Percentiles rank a stretch among this genome's conserved stretches.
Evolutionary conservation across 2,329 filamentous ascomycete genomes (phyloP).

Genomic region (Colletotrichum paranaense): DNA sequence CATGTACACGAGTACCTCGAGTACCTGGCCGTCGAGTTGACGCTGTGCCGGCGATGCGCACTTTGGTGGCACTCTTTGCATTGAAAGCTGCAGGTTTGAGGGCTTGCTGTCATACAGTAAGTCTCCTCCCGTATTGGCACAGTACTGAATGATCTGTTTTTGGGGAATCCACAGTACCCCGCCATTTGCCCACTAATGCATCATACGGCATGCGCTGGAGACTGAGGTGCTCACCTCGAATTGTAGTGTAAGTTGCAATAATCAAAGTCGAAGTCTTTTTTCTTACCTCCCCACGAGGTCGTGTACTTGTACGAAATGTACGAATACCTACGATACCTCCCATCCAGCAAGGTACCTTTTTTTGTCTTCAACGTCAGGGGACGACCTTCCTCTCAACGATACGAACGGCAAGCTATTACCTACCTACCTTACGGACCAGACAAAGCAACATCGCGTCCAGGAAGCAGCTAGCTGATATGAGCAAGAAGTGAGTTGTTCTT

Average conservation of each 20-base stretch:
- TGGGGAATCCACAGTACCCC: conserved; percentile 27
- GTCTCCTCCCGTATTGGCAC: background rate
- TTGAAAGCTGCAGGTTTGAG: background rate
- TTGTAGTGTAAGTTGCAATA: background rate
- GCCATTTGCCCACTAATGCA: conserved; percentile 33
- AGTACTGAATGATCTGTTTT: background rate
- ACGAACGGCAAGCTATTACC: background rate
- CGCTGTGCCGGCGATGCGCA: background rate
- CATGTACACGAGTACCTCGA: conserved; percentile 7
- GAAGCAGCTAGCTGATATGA: conserved; percentile 14
- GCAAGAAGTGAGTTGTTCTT: conserved; percentile 18
- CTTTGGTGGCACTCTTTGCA: background rate
- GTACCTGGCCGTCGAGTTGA: conserved; percentile 6
- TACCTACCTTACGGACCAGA: conserved; percentile 7
- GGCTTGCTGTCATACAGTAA: conserved; percentile 26
- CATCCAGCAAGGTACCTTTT: no score
- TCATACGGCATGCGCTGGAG: conserved; percentile 23
- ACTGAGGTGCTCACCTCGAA: background rate
- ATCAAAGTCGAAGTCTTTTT: conserved; percentile 2
- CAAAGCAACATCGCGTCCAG: conserved; percentile 2
- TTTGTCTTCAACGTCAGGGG: conserved; percentile 20
- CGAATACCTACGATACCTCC: background rate
- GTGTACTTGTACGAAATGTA: conserved; percentile 6
- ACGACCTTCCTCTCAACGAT: conserved; percentile 21
- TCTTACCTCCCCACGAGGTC: background rate